Base-by-base conservation (phyloP, 2,329 filamentous ascomycete genomes). In the Nakataea oryzae region DNA sequence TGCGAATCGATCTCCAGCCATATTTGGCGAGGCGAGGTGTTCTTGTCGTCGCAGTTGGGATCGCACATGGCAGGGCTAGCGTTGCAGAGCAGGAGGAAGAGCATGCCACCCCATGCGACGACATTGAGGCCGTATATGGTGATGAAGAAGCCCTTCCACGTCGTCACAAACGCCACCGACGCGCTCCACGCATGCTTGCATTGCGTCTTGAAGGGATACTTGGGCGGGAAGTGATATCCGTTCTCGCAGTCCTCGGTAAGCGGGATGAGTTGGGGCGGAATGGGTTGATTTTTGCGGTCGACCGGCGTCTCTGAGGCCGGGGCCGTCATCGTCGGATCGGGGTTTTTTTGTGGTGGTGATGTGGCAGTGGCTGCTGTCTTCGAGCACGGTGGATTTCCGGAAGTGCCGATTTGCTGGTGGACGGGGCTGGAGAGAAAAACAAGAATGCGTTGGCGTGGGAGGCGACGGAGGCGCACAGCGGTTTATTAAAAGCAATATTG, bases 1-100 rank as follows among this genome's bases (percentile, higher is more conserved):
- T 96, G 91, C 1, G 88, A 90, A 72, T 92, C 89, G 68, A 85
- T 87, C 74, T 96, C 91, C 66, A 96, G 85, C 91, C 92, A 96
- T 64, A 86, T 86, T 26, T 88, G 80, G n/a, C 91, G 84, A 2
- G 90, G 86, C 0, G 89, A 91, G 69, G 91, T 78, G 54, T 32
- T 28, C 70, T 91, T 86, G 66, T 89, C 79, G 70, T 90, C 81
- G 76, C 90, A 93, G 47, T 77, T 77, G 0, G 82, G 86, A 67
- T 80, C 72, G 77, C 90, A 91, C 89, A 91, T 91, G 64, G 85
- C 84, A 8, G 87, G 86, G 2, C 84, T 78, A 62, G 82, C 90
- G 69, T 91, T 90, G 77, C 87, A 89, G 29, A 96, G 84, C 2
- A 96, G 79, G 24, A 96, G 78, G 74, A 96, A 96, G 41, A 96